These are phyloP conservation scores for Dactylellina cionopaga DNA, from an alignment of 2,329 filamentous ascomycete species.

Conservation along the genomic window DNA sequence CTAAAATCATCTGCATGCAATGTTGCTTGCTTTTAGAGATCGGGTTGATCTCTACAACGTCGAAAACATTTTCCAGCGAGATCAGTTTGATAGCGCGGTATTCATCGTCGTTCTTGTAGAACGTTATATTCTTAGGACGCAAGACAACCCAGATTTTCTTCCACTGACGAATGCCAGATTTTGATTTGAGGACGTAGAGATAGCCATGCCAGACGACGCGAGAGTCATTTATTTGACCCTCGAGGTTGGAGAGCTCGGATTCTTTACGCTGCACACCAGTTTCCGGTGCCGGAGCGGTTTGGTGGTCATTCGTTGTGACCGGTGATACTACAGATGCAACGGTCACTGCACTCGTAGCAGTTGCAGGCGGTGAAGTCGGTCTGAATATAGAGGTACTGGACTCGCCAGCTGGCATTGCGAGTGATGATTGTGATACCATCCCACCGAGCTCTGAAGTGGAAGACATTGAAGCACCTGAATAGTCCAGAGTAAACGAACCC, in stretches of 20 bases:
- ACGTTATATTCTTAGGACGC: constrained; percentile 80
- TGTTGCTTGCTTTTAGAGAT: constrained; percentile 83
- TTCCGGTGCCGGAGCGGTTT: constrained; percentile 31
- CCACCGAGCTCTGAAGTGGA: constrained; percentile 56
- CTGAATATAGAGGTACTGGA: constrained; percentile 23
- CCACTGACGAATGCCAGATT: constrained; percentile 88
- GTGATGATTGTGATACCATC: constrained; percentile 56
- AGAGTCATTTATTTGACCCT: constrained; percentile 67
- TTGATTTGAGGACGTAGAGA: constrained; percentile 83
- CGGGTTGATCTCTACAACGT: constrained; percentile 91
- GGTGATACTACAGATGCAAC: constrained; percentile 47
- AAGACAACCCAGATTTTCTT: constrained; percentile 94
- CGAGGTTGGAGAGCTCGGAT: constrained; percentile 57
- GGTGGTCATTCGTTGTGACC: constrained; percentile 36
- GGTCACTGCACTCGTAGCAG: constrained; percentile 38
- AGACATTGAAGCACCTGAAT: constrained; percentile 67
- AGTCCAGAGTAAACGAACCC: constrained; percentile 72
- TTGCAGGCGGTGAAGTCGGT: constrained; percentile 41
- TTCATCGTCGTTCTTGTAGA: constrained; percentile 93
- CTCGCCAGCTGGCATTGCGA: constrained; percentile 49
- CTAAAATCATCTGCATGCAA: constrained; percentile 92
- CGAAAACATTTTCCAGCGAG: constrained; percentile 79
- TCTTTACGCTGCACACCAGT: constrained; percentile 55
- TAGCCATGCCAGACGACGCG: constrained; percentile 94
- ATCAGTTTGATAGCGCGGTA: constrained; percentile 87